Conservation (phyloP, 116 monocot genomes). For the Papilionanthe hybrid region DNA sequence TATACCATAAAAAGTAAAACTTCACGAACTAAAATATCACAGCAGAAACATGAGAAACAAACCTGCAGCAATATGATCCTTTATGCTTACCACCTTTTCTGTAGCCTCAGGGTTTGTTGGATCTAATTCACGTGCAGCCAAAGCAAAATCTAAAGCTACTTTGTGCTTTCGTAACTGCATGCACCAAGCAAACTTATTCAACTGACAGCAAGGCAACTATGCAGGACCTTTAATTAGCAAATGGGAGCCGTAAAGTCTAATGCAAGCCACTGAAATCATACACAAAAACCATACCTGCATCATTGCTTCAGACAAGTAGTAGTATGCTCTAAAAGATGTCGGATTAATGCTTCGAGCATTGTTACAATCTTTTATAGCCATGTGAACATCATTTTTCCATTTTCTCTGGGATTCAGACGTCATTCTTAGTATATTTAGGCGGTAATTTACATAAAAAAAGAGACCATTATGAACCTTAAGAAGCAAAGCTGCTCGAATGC, state of each 20-base stretch:
- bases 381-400: conserved; percentile 93
- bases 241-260: not conserved
- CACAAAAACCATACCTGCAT: conserved; percentile 37
- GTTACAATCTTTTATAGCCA: conserved; percentile 90
- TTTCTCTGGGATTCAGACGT: conserved; percentile 60
- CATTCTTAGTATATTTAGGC: conserved; percentile 6
- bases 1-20: not conserved
- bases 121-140: conserved; percentile 40
- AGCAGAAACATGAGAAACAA: conserved; percentile 1
- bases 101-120: conserved; percentile 41
- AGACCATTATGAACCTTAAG: conserved; percentile 62
- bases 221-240: not conserved
- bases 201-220: not conserved
- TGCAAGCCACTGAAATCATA: not conserved
- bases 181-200: conserved; percentile 5
- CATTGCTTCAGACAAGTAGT: conserved; percentile 82
- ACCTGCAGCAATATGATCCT: conserved; percentile 68
- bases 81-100: conserved; percentile 51
- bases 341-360: conserved; percentile 51
- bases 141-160: conserved; percentile 73
- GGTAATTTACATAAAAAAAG: not conserved
- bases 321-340: conserved; percentile 59
- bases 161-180: conserved; percentile 71
- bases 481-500: conserved; percentile 79
- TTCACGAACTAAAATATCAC: not conserved